A percentile compares a stretch with the other conserved stretches of the same genome.
phyloP scores from a whole-genome alignment of 768 basidiomycete genomes.

The Kwoniella pini region DNA sequence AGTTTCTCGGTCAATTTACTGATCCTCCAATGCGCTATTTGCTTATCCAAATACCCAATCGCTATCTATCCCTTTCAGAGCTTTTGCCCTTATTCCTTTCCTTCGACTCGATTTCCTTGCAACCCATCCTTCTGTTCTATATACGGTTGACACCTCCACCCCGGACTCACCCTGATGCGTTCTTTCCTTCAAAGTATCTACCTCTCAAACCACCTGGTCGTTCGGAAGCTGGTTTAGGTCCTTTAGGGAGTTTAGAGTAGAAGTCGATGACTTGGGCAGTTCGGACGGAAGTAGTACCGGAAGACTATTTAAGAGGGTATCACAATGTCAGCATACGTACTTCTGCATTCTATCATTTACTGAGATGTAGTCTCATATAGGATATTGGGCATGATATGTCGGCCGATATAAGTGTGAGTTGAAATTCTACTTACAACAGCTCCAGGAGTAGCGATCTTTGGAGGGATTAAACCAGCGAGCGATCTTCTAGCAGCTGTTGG shows the following conservation, averaged over 20 bases:
- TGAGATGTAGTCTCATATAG: not conserved
- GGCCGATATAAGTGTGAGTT: slow-evolving; percentile 11
- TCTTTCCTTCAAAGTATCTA: slow-evolving; percentile 79
- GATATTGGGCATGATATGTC: not conserved
- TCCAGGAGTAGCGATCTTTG: slow-evolving; percentile 89
- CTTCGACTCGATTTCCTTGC: not conserved
- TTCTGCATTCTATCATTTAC: not conserved
- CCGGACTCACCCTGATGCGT: slow-evolving; percentile 61
- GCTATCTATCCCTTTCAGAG: not conserved
- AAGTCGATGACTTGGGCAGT: slow-evolving; percentile 86
- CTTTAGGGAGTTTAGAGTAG: slow-evolving; percentile 96
- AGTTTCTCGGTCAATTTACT: not conserved
- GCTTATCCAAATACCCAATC: not conserved
- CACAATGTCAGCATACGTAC: not conserved
- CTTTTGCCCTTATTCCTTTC: not conserved
- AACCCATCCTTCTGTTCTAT: too few relatives aligned
- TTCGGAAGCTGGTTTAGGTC: slow-evolving; percentile 65
- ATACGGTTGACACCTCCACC: too few relatives aligned
- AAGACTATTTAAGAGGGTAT: slow-evolving; percentile 59
- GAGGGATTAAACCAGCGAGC: slow-evolving; percentile 81
- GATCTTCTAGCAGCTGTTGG: slow-evolving; percentile 80
- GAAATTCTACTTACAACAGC: slow-evolving; percentile 68
- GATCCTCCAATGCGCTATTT: not conserved
- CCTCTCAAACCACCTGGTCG: slow-evolving; percentile 68
- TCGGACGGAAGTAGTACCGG: slow-evolving; percentile 73